Percentiles rank a stretch among this genome's conserved stretches.
phyloP scores from a whole-genome alignment of 2,329 filamentous ascomycete species.

The Sphaerulina populicola region DNA sequence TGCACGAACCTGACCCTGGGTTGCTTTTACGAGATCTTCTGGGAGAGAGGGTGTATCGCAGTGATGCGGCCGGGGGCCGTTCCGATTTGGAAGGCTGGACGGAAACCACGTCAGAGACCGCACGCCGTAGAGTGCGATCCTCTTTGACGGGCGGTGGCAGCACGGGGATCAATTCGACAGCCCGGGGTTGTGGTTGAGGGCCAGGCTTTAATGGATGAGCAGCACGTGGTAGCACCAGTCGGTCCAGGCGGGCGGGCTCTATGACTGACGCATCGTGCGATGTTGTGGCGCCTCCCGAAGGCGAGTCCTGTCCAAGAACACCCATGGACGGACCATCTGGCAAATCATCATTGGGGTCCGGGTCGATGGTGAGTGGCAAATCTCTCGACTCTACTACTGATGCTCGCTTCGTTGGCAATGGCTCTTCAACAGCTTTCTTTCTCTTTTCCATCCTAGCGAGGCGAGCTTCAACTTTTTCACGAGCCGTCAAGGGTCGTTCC shows the following conservation, averaged over 20 bases:
- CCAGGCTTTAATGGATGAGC: conserved; percentile 3
- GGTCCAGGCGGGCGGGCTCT: conserved; percentile 18
- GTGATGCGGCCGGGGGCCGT: conserved; percentile 25
- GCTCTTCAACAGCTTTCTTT: conserved; percentile 8
- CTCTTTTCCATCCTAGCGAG: conserved; percentile 27
- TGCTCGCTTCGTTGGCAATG: neutral
- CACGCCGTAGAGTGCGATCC: conserved; percentile 14
- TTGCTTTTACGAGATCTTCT: conserved; percentile 16
- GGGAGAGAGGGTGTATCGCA: conserved; percentile 24
- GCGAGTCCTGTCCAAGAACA: conserved; percentile 5
- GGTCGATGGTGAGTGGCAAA: neutral
- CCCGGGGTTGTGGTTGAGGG: neutral
- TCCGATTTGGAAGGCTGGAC: conserved; percentile 7
- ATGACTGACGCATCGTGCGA: conserved; percentile 12
- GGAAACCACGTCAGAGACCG: conserved; percentile 17
- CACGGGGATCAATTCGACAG: neutral
- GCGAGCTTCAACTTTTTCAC: conserved; percentile 25
- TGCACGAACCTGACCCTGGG: neutral
- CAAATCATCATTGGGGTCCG: conserved; percentile 3
- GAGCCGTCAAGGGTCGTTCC: conserved; percentile 15
- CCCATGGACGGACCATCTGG: conserved; percentile 6
- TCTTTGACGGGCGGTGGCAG: conserved; percentile 3
- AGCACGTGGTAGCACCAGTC: conserved; percentile 17
- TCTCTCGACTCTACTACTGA: neutral
- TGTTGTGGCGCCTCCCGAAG: conserved; percentile 6